phyloP scores from a whole-genome alignment of 2,329 filamentous ascomycete genomes.

The Ambrosiella xylebori region DNA sequence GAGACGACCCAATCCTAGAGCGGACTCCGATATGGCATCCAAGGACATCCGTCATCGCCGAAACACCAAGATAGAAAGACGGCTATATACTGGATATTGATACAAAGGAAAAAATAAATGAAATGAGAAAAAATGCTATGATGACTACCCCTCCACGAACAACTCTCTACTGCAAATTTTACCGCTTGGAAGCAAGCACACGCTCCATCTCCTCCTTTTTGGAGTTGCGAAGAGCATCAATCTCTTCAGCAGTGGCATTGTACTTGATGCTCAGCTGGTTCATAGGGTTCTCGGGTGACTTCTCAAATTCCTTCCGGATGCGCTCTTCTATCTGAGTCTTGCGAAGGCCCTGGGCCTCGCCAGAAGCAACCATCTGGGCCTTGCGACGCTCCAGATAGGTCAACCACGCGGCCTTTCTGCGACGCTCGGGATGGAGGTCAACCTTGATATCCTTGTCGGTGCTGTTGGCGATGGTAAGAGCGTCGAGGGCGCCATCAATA shows the following conservation, averaged over 20 bases:
- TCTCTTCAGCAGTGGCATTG: slow-evolving; percentile 63
- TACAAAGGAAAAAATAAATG: too few species aligned
- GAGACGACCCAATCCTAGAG: too few species aligned
- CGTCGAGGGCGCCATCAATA: slow-evolving; percentile 88
- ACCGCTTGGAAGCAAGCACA: slow-evolving; percentile 33
- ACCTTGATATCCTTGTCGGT: slow-evolving; percentile 41
- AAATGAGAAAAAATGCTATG: not conserved
- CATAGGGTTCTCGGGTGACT: slow-evolving; percentile 86
- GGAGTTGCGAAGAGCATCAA: slow-evolving; percentile 43
- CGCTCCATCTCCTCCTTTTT: slow-evolving; percentile 62
- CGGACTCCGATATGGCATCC: too few species aligned
- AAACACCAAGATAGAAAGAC: too few species aligned
- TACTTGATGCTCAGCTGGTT: slow-evolving; percentile 66
- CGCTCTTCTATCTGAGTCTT: slow-evolving; percentile 70
- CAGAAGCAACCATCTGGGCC: slow-evolving; percentile 71
- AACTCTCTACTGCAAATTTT: not conserved
- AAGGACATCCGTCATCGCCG: too few species aligned
- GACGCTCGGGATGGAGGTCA: slow-evolving; percentile 73
- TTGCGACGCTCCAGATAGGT: slow-evolving; percentile 68
- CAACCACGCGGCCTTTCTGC: slow-evolving; percentile 72
- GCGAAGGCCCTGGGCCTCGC: slow-evolving; percentile 51
- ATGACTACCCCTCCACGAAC: not conserved
- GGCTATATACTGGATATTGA: too few species aligned
- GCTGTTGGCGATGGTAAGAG: slow-evolving; percentile 47
- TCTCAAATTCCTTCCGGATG: slow-evolving; percentile 85